phyloP scores from a whole-genome alignment of 2,329 filamentous ascomycete species.

The Onygenales sp. region DNA sequence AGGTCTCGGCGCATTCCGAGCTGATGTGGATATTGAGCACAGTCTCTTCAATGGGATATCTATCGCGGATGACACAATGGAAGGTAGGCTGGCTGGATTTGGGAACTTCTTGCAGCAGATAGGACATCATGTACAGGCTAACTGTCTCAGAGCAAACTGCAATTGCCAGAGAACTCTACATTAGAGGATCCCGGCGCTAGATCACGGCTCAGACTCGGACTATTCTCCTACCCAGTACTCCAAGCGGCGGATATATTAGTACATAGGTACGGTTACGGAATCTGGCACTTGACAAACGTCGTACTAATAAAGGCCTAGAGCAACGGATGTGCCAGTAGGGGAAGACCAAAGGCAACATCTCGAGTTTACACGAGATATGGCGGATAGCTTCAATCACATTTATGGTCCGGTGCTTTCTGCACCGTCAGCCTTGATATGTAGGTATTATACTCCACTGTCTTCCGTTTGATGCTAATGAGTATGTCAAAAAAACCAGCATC shows the following conservation, averaged over 20 bases:
- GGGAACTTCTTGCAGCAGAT: constrained; percentile 6
- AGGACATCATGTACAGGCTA: not conserved
- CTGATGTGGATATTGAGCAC: constrained; percentile 97
- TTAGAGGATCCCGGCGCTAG: constrained; percentile 49
- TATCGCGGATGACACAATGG: constrained; percentile 99
- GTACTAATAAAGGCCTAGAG: constrained; percentile 36
- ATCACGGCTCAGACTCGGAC: constrained; percentile 66
- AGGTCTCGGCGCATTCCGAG: constrained; percentile 69
- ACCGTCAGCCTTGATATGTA: constrained; percentile 66
- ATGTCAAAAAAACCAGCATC: constrained; percentile 45
- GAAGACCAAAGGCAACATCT: constrained; percentile 91
- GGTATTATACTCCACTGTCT: constrained; percentile 11
- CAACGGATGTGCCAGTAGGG: constrained; percentile 94
- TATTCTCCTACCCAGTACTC: constrained; percentile 93
- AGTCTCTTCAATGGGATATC: constrained; percentile 80
- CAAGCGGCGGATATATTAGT: constrained; percentile 91
- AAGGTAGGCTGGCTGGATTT: constrained; percentile 51
- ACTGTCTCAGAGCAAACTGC: constrained; percentile 57
- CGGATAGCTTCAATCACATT: constrained; percentile 72
- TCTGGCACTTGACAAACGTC: not conserved
- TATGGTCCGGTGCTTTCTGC: constrained; percentile 55
- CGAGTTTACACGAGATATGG: constrained; percentile 82
- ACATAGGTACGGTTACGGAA: constrained; percentile 49
- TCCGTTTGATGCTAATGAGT: not conserved
- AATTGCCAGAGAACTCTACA: constrained; percentile 49